Percentiles rank a stretch among this genome's conserved stretches.
Conservation (phyloP, 169 alveolate species). For the Cryptosporidium muris region DNA sequence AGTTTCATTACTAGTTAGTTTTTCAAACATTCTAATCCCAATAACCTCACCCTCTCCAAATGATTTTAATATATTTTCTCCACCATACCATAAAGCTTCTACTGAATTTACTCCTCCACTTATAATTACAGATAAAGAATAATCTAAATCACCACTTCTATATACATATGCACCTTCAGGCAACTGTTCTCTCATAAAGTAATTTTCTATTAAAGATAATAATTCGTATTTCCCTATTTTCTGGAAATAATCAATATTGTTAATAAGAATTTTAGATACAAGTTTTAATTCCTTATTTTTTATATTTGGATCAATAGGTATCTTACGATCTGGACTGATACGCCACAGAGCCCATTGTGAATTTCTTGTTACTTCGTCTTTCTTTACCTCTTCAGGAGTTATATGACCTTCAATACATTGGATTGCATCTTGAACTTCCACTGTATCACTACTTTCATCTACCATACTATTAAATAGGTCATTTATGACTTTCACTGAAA, state of each 20-base stretch:
- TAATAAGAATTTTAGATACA: constrained; percentile 12
- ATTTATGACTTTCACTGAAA: background rate
- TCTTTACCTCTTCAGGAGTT: constrained; percentile 32
- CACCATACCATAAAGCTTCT: constrained; percentile 50
- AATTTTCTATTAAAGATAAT: constrained; percentile 7
- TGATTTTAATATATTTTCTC: constrained; percentile 27
- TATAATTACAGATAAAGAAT: constrained; percentile 32
- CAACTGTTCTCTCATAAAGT: constrained; percentile 60
- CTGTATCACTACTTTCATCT: constrained; percentile 16
- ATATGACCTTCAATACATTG: constrained; percentile 56
- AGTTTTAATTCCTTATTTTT: constrained; percentile 20
- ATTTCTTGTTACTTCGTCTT: constrained; percentile 25
- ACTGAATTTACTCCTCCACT: constrained; percentile 48
- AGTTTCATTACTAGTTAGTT: constrained; percentile 4
- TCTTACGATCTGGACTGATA: constrained; percentile 29
- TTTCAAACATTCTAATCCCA: constrained; percentile 25
- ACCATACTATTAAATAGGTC: constrained; percentile 8
- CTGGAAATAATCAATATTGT: constrained; percentile 7
- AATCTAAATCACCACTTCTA: constrained; percentile 10
- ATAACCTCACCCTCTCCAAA: constrained; percentile 15
- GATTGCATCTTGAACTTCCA: constrained; percentile 59
- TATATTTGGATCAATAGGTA: constrained; percentile 13
- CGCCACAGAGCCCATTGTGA: constrained; percentile 66
- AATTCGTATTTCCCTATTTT: constrained; percentile 29
- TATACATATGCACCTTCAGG: constrained; percentile 14